Base-by-base conservation (phyloP, 1,139 yeast species). In the Nakaseomyces uthaithaninus region DNA sequence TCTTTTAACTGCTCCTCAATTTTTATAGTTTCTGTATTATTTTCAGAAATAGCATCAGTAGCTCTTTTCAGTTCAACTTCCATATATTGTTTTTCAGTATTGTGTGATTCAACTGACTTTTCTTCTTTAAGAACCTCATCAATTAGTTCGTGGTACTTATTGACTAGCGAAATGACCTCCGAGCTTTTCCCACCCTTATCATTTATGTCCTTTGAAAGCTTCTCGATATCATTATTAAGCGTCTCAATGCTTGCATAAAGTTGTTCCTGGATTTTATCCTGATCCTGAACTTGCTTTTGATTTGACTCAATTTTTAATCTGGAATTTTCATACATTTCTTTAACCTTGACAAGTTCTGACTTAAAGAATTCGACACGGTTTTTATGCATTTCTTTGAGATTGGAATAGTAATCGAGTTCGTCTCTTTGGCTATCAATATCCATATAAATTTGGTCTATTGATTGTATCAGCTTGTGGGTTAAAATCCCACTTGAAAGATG, bases 61-160 rank as follows among this genome's bases (percentile, higher is more conserved):
- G 93, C 85, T 45, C 78, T 74, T 37, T 68, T 69, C 41, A 77
- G 74, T 58, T 87, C 94, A 28, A 67, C 67, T 8, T 67, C 62
- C 75, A 82, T 80, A 56, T 83, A 86, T 40, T 67, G 73, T 43
- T 70, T 74, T 51, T 86, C 95, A 25, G 62, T 69, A 56, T 42
- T 59, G 50, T 62, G 67, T 54, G 58, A 69, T 42, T 53, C 67
- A 41, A 46, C 64, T 55, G 55, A 62, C 52, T 57, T 66, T 40
- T 53, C 67, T 44, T 62, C 66, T 43, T 48, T 66, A 49, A 58
- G 68, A 36, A 62, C 63, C 52, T 60, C 71, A 36, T 52, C 66
- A 47, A 65, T 68, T 57, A 63, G 60, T 46, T 50, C 67, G 47
- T 73, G 69, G 54, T 57, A 69, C 58, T 57, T 64, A 45, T 44